Evolutionary conservation across 768 basidiomycete species (phyloP).

Genomic region (Naganishia randhawae): DNA sequence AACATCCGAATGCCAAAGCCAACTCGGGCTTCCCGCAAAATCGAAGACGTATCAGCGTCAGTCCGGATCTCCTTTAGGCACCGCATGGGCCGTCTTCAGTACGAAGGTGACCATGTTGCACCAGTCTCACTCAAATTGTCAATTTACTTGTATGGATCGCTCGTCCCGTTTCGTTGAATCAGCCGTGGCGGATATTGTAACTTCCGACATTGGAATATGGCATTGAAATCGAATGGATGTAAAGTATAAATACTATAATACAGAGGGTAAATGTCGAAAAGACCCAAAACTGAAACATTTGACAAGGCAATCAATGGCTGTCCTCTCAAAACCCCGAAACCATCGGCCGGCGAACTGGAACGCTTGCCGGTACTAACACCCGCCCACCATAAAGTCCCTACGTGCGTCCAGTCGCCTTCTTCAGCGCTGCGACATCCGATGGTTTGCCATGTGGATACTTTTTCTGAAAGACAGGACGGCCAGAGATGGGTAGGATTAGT

Average conservation of each 20-base stretch:
- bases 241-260: background rate
- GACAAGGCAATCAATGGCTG: no score
- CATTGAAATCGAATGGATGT: conserved; percentile 6
- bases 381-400: no score
- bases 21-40: background rate
- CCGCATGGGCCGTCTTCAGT: background rate
- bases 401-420: conserved; percentile 15
- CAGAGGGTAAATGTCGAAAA: background rate
- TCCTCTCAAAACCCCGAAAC: no score
- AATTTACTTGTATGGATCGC: background rate
- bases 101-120: no score
- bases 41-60: conserved; percentile 14
- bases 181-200: background rate
- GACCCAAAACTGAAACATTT: conserved; percentile 16
- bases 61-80: conserved; percentile 6
- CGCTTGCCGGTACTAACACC: no score
- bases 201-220: background rate
- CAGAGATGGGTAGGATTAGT: background rate
- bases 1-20: background rate
- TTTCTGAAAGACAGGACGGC: background rate
- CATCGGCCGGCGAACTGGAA: no score
- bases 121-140: no score
- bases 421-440: conserved; percentile 23
- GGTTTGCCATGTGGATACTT: conserved; percentile 32
- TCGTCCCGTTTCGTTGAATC: background rate